Evolutionary conservation across 208 protist genomes (phyloP).

Genomic region (Trypanosomatidae sp.): DNA sequence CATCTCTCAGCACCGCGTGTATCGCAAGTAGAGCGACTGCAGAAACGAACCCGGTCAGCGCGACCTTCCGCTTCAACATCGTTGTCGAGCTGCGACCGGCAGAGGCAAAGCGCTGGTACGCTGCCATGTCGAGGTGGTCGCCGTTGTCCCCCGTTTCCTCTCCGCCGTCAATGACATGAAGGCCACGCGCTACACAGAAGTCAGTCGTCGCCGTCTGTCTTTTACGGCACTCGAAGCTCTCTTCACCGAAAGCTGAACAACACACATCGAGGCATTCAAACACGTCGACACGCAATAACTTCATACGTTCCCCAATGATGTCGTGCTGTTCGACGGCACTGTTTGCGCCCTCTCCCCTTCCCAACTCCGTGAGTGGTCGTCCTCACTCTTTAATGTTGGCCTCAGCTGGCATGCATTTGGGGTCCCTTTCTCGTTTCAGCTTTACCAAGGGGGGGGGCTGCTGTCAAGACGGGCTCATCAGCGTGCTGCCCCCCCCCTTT

Average conservation of each 20-base stretch:
- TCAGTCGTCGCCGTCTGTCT: not conserved
- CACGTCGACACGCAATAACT: not conserved
- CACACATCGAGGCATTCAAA: not conserved
- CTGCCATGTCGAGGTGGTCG: not conserved
- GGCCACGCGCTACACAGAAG: not conserved
- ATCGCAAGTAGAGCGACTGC: not conserved
- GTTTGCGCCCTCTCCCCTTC: not conserved
- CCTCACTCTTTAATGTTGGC: not conserved
- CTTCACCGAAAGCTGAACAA: not conserved
- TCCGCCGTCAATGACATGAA: not conserved
- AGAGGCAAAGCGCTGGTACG: conserved; percentile 33
- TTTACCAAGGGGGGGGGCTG: not conserved
- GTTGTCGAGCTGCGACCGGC: conserved; percentile 72
- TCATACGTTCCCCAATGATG: not conserved
- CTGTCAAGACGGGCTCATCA: not conserved
- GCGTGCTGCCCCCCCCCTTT: not conserved
- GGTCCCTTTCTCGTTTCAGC: not conserved
- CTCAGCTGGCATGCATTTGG: not conserved
- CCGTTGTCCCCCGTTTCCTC: not conserved
- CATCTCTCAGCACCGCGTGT: not conserved
- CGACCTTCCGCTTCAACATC: conserved; percentile 46
- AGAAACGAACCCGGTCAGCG: not conserved
- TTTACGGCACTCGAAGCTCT: not conserved
- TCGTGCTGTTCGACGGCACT: not conserved
- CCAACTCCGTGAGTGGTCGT: not conserved